Conservation (phyloP, 345 rosid genomes). For the Arabidopsis suecica region DNA sequence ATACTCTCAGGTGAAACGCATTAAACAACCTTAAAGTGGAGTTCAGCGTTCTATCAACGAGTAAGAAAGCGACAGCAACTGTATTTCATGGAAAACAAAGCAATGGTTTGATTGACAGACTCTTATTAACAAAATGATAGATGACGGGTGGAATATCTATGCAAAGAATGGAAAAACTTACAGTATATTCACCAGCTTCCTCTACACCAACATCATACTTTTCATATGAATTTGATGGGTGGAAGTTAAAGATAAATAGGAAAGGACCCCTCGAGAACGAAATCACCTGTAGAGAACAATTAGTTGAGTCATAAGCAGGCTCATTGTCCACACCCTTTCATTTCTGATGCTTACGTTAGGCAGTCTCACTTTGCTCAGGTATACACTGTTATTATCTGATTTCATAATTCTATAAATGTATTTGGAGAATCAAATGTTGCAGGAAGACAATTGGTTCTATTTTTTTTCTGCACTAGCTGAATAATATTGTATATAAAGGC, state of each 20-base stretch:
- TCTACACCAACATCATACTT: conserved; percentile 74
- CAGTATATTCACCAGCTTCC: conserved; percentile 97
- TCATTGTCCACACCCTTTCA: conserved; percentile 5
- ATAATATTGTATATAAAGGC: conserved; percentile 25
- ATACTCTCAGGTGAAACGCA: conserved; percentile 18
- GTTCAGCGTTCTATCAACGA: background rate
- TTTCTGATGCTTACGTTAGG: conserved; percentile 7
- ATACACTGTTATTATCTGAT: conserved; percentile 12
- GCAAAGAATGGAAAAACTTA: conserved; percentile 42
- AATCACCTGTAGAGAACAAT: conserved; percentile 66
- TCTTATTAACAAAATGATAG: background rate
- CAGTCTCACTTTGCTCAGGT: conserved; percentile 12
- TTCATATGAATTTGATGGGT: conserved; percentile 70
- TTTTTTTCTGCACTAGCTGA: background rate
- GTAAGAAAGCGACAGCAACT: conserved; percentile 4
- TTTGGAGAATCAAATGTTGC: conserved; percentile 10
- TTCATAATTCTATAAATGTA: conserved; percentile 18
- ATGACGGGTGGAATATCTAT: conserved; percentile 5
- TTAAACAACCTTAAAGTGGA: conserved; percentile 2
- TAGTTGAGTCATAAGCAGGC: conserved; percentile 16
- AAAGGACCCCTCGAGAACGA: conserved; percentile 85
- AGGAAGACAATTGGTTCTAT: background rate
- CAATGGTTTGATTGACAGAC: conserved; percentile 11
- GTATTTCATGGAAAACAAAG: conserved; percentile 1
- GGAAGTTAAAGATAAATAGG: conserved; percentile 88